Conservation (phyloP, 345 rosid species). For the Passiflora organensis region DNA sequence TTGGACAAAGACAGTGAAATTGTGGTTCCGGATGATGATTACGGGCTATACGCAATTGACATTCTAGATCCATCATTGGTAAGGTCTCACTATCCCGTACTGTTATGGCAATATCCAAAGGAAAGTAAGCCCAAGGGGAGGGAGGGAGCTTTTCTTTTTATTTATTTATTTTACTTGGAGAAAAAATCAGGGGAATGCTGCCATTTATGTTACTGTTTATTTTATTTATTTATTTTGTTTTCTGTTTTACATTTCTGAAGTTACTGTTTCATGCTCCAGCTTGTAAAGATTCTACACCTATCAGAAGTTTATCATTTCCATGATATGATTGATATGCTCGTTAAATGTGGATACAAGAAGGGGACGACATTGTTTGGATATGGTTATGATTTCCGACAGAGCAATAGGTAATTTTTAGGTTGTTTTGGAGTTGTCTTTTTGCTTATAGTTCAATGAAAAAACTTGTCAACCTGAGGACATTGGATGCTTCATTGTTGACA, state of each 20-base stretch:
- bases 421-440: not conserved
- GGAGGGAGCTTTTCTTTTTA: not conserved
- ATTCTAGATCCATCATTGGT: conserved; percentile 82
- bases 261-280: conserved; percentile 35
- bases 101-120: not conserved
- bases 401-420: conserved; percentile 51
- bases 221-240: not conserved
- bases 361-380: conserved; percentile 80
- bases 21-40: conserved; percentile 79
- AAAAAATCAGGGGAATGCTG: not conserved
- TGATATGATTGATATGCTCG: conserved; percentile 81
- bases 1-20: conserved; percentile 55
- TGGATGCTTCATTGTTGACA: conserved; percentile 26
- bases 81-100: conserved; percentile 3
- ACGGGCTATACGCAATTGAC: conserved; percentile 78
- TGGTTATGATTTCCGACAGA: conserved; percentile 92
- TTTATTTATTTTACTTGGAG: not conserved
- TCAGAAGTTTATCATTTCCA: conserved; percentile 78
- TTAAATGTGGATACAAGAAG: conserved; percentile 66
- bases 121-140: not conserved
- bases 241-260: conserved; percentile 4
- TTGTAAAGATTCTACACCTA: conserved; percentile 53
- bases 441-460: not conserved
- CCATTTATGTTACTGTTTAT: too few relatives aligned
- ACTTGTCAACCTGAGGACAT: not conserved